Evolutionary conservation across 1,284 basidiomycete genomes (phyloP).

Genomic region (Microbotryum lychnidis-dioicae): DNA sequence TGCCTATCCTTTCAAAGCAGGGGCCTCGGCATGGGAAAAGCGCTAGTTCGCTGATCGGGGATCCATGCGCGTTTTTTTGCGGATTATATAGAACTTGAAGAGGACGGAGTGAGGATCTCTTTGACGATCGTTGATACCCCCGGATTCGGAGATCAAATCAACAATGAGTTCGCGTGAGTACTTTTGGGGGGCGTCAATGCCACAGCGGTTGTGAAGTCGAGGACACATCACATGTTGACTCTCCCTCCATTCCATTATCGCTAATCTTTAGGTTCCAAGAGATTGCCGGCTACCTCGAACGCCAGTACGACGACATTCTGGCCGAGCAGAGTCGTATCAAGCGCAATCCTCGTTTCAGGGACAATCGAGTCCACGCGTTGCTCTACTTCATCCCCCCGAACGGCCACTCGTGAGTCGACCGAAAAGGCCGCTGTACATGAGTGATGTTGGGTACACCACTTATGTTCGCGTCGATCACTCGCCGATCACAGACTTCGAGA

Average conservation of each 20-base stretch:
- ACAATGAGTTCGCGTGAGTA: constrained; percentile 92
- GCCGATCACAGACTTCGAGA: constrained; percentile 63
- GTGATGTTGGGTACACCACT: no score
- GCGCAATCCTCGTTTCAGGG: constrained; percentile 96
- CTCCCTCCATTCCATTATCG: not conserved
- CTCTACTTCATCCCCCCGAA: constrained; percentile 96
- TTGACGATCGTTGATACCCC: constrained; percentile 97
- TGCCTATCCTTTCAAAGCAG: not conserved
- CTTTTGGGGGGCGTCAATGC: not conserved
- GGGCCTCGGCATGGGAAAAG: not conserved
- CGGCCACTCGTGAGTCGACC: constrained; percentile 57
- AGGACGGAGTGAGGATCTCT: constrained; percentile 94
- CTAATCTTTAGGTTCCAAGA: constrained; percentile 69
- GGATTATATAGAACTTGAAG: constrained; percentile 73
- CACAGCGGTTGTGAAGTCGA: not conserved
- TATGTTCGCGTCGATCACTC: not conserved
- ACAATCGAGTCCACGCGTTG: constrained; percentile 87
- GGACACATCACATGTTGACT: not conserved
- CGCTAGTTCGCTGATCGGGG: not conserved
- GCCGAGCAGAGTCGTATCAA: constrained; percentile 98
- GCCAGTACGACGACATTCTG: constrained; percentile 97
- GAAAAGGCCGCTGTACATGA: no score
- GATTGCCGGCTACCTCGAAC: constrained; percentile 90
- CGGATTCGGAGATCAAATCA: constrained; percentile 96
- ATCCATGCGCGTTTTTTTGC: not conserved